Evolutionary conservation across 148 eudicot species (phyloP), one percentile per base, ranked within the genome.

Genomic region (Pharnaceum exiguum): DNA sequence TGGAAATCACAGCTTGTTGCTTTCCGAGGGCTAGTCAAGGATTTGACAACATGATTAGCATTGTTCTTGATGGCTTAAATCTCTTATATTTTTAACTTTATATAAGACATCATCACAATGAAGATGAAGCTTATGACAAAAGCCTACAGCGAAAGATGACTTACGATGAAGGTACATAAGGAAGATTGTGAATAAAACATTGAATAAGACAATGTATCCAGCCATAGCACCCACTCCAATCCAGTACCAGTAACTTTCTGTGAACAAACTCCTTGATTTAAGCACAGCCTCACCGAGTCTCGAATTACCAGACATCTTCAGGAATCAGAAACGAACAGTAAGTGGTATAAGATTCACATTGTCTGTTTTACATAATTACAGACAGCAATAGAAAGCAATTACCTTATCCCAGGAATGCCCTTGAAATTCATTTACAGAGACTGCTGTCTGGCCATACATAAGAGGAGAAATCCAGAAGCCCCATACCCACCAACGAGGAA

Each of bases 351-450:
- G 21, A 24, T 46, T 10, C 39, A 25, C 51, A n/a, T 4, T n/a
- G 63, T 23, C 21, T 12, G 24, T 46, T 15, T 42, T 11, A 21
- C 25, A 29, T 2, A 48, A 10, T 7, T 33, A 26, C 21, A 46
- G n/a, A 26, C 16, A 32, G 21, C 39, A 28, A 21, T 17, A 33
- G 23, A 45, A 52, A 45, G 25, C 37, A 42, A 39, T 33, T 75
- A 93, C 99, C 96, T 89, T 83, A 74, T 83, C 80, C 99, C 99
- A 93, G 11, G 99, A 81, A 77, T 83, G 99, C 40, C 99, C 95
- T 44, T 71, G 90, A 71, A 93, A 93, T 67, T 93, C 99, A 58
- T 89, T 93, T 59, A 86, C 99, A 19, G 95, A 81, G 57, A 70
- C 91, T 57, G 96, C 99, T 69, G 77, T 77, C 69, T 93, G 99